These are phyloP conservation scores for Monosporascus sp. DNA, from an alignment of 2,329 filamentous ascomycete genomes.

Conservation along the genomic window DNA sequence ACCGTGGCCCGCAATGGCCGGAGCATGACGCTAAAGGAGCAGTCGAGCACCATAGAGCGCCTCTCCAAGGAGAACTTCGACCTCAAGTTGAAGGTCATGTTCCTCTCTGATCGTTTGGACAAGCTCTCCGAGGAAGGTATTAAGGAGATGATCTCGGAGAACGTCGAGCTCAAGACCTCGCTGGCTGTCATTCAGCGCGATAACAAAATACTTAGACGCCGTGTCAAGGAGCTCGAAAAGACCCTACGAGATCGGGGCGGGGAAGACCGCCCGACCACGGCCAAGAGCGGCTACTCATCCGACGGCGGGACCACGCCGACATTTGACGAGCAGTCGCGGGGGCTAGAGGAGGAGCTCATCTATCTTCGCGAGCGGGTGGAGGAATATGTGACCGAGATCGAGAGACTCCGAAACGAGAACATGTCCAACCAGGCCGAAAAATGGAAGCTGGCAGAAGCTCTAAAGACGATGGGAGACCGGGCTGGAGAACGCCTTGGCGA, in stretches of 20 bases:
- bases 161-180: slow-evolving; percentile 89
- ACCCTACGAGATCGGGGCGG: slow-evolving; percentile 58
- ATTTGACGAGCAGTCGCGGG: slow-evolving; percentile 56
- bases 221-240: slow-evolving; percentile 82
- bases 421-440: slow-evolving; percentile 79
- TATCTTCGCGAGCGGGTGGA: slow-evolving; percentile 83
- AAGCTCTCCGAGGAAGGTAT: slow-evolving; percentile 93
- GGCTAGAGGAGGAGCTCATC: slow-evolving; percentile 78
- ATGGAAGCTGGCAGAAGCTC: slow-evolving; percentile 75
- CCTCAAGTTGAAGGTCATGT: slow-evolving; percentile 95
- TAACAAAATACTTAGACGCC: slow-evolving; percentile 74
- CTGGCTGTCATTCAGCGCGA: slow-evolving; percentile 87
- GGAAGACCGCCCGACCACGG: slow-evolving; percentile 56
- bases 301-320: slow-evolving; percentile 52
- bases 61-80: slow-evolving; percentile 98
- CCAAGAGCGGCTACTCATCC: slow-evolving; percentile 49
- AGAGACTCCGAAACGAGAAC: slow-evolving; percentile 72
- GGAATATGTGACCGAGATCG: slow-evolving; percentile 76
- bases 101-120: slow-evolving; percentile 86
- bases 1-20: slow-evolving; percentile 54
- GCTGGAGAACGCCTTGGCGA: slow-evolving; percentile 39
- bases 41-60: slow-evolving; percentile 94
- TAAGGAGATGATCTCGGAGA: slow-evolving; percentile 97
- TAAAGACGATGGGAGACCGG: slow-evolving; percentile 49
- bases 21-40: slow-evolving; percentile 88